Conservation (phyloP, 495 filamentous ascomycete species). For the Aspergillus panamensis region DNA sequence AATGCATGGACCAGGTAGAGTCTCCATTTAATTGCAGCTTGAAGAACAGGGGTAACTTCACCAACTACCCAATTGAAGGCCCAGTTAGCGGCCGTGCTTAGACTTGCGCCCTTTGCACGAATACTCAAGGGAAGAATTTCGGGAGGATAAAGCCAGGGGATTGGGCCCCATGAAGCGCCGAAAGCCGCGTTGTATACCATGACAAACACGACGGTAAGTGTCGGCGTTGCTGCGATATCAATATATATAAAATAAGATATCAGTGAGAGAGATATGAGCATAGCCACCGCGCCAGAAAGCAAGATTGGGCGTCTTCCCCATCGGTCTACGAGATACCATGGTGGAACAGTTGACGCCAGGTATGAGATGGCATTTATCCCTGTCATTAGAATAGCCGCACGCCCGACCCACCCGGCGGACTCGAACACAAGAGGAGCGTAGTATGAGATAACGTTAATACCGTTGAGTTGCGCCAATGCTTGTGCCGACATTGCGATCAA, state of each 20-base stretch:
- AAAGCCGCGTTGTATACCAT: constrained; percentile 99
- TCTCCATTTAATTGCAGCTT: constrained; percentile 87
- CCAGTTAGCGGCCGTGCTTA: constrained; percentile 97
- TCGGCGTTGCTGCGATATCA: constrained; percentile 70
- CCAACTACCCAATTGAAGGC: constrained; percentile 98
- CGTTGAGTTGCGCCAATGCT: constrained; percentile 91
- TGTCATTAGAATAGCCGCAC: constrained; percentile 91
- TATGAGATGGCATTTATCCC: constrained; percentile 95
- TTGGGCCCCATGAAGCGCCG: constrained; percentile 97
- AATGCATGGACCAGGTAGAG: constrained; percentile 95
- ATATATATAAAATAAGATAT: constrained; percentile 97
- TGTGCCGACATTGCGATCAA: constrained; percentile 99
- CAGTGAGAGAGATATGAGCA: constrained; percentile 83
- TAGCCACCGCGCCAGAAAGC: constrained; percentile 83
- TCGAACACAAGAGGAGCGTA: constrained; percentile 97
- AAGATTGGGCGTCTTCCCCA: constrained; percentile 91
- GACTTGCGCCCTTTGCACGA: constrained; percentile 91
- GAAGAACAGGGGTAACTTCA: constrained; percentile 87
- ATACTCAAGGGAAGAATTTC: constrained; percentile 97
- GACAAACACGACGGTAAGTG: constrained; percentile 85
- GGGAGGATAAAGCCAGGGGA: constrained; percentile 96
- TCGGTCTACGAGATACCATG: constrained; percentile 94
- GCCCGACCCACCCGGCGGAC: constrained; percentile 87
- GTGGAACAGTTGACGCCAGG: constrained; percentile 83
- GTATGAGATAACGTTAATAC: constrained; percentile 99